These are phyloP conservation scores for Aspergillus jensenii DNA, from an alignment of 2,329 filamentous ascomycete species.

Conservation along the genomic window DNA sequence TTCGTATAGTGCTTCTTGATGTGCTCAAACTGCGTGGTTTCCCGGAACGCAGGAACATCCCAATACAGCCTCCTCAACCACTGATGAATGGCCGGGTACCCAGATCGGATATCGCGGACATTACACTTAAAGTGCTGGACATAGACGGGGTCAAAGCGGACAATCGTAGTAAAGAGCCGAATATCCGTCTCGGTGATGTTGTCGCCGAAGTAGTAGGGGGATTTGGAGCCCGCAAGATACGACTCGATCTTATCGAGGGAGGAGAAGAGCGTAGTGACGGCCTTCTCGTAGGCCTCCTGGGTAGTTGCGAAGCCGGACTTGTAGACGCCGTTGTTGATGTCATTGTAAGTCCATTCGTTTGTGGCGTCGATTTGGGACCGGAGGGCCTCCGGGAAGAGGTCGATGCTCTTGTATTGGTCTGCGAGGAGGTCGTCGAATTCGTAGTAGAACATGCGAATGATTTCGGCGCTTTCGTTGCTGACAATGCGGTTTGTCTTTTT, in stretches of 20 bases:
- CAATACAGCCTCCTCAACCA: slow-evolving; percentile 87
- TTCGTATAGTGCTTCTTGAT: slow-evolving; percentile 81
- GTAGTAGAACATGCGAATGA: slow-evolving; percentile 83
- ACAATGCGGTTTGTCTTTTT: slow-evolving; percentile 72
- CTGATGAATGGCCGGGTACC: slow-evolving; percentile 75
- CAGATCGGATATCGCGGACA: slow-evolving; percentile 76
- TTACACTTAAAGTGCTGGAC: slow-evolving; percentile 85
- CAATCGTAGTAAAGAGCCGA: slow-evolving; percentile 69
- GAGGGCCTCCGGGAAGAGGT: slow-evolving; percentile 68
- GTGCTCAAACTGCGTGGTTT: slow-evolving; percentile 89
- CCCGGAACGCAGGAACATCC: slow-evolving; percentile 72
- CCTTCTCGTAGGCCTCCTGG: slow-evolving; percentile 76
- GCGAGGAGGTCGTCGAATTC: slow-evolving; percentile 74
- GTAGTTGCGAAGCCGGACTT: slow-evolving; percentile 78
- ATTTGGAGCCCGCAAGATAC: slow-evolving; percentile 55
- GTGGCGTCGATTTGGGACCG: slow-evolving; percentile 69
- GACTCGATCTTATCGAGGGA: slow-evolving; percentile 74
- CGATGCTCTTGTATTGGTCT: slow-evolving; percentile 58
- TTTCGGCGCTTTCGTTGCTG: slow-evolving; percentile 82
- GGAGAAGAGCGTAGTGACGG: slow-evolving; percentile 70
- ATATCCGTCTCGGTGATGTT: slow-evolving; percentile 80
- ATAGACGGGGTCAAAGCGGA: slow-evolving; percentile 75
- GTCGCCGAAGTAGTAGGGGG: slow-evolving; percentile 73
- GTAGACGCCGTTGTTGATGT: slow-evolving; percentile 54
- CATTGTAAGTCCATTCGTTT: slow-evolving; percentile 77